Evolutionary conservation across 192 early-diverging fungal species (phyloP).

Genomic region (Podila verticillata): DNA sequence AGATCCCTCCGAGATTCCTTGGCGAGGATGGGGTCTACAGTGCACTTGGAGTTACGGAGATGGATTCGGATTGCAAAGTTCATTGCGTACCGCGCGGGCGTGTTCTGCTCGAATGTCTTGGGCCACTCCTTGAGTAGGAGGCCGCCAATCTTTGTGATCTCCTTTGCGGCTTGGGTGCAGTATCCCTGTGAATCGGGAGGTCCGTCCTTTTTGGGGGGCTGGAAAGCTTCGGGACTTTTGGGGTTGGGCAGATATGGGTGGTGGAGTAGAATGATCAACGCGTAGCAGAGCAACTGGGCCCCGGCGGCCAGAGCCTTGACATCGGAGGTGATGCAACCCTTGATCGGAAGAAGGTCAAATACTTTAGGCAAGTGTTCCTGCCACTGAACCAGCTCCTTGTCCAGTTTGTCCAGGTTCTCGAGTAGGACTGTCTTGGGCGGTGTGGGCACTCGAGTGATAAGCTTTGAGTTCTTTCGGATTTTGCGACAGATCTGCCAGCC

Average conservation of each 20-base stretch:
- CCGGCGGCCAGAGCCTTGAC: slow-evolving; percentile 23
- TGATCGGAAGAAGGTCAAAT: slow-evolving; percentile 30
- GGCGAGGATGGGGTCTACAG: slow-evolving; percentile 14
- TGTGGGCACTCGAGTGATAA: slow-evolving; percentile 26
- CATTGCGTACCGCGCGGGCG: slow-evolving; percentile 36
- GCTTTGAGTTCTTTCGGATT: slow-evolving; percentile 44
- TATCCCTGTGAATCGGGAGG: slow-evolving; percentile 43
- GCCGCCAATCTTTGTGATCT: slow-evolving; percentile 44
- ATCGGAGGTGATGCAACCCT: slow-evolving; percentile 39
- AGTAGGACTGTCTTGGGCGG: slow-evolving; percentile 19
- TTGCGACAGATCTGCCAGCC: slow-evolving; percentile 43
- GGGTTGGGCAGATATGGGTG: slow-evolving; percentile 48
- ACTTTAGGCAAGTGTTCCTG: slow-evolving; percentile 28
- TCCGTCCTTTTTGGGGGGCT: slow-evolving; percentile 11
- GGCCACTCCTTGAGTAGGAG: slow-evolving; percentile 38
- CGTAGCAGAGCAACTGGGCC: slow-evolving; percentile 43
- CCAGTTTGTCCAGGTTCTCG: slow-evolving; percentile 30
- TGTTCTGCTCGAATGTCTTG: slow-evolving; percentile 42
- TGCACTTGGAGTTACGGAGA: slow-evolving; percentile 41
- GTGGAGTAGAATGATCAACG: slow-evolving; percentile 44
- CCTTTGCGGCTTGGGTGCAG: slow-evolving; percentile 48
- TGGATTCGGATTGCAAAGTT: slow-evolving; percentile 50
- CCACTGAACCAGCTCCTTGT: slow-evolving; percentile 45
- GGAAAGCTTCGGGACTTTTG: slow-evolving; percentile 41
- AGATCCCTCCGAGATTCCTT: slow-evolving; percentile 42